Conservation (phyloP, 306 rosid species). For the Luffa acutangula region DNA sequence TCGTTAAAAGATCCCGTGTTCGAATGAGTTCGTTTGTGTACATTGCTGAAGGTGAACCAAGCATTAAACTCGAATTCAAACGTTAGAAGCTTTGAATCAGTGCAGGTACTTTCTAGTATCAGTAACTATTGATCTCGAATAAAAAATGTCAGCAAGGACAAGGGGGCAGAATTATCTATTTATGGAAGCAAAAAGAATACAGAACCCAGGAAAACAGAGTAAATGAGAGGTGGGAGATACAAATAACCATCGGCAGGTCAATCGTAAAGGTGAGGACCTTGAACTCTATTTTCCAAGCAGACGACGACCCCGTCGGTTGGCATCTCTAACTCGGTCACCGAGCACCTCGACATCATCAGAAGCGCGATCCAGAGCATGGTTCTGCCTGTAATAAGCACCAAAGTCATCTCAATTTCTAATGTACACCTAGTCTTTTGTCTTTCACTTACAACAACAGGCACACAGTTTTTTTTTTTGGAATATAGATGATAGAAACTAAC, state of each 20-base stretch:
- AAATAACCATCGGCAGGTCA: conserved; percentile 6
- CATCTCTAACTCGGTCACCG: conserved; percentile 47
- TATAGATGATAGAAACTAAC: conserved; percentile 27
- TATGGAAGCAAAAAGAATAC: background rate
- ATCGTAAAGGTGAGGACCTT: background rate
- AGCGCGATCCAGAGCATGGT: conserved; percentile 33
- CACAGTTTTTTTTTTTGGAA: background rate
- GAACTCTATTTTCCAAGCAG: conserved; percentile 56
- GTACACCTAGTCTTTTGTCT: background rate
- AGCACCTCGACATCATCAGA: conserved; percentile 62
- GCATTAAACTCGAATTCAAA: background rate
- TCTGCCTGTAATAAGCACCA: conserved; percentile 49
- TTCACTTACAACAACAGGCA: background rate
- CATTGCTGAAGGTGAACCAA: background rate
- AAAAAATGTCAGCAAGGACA: background rate
- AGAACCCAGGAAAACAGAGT: background rate
- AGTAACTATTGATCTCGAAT: background rate
- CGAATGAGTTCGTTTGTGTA: background rate
- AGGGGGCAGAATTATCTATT: background rate
- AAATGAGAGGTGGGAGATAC: background rate
- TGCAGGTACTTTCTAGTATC: background rate
- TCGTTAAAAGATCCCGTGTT: background rate
- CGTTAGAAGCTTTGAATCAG: background rate
- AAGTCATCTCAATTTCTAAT: background rate
- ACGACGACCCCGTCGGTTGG: conserved; percentile 62